Base-by-base conservation (phyloP, 2,329 filamentous ascomycete species). In the Talaromyces amestolkiae region DNA sequence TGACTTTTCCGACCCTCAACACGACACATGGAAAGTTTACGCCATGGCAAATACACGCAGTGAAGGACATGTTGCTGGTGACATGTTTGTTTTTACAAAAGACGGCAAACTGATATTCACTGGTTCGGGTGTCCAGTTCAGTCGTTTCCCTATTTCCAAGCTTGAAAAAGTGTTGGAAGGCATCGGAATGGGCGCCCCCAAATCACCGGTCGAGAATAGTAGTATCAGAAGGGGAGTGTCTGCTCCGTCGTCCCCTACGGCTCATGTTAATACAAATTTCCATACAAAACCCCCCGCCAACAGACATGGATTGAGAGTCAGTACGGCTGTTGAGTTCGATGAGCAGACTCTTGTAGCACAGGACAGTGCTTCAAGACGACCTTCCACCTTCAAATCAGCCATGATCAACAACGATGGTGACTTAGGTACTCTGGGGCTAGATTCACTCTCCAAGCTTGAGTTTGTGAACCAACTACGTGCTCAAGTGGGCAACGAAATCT, bases 11-110 rank as follows among this genome's bases (percentile, higher is more conserved):
- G 45, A 54, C 35, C 24, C 54, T 5, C 43, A 54, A 22, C 35
- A 51, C n/a, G 60, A 56, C 60, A 53, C 45, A 6, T 65, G 64
- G 64, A 65, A 59, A 9, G 58, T 62, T 1, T 65, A 65, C 45
- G 64, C 64, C 22, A 51, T 58, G 64, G 49, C 58, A 1, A 65
- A 53, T 17, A 43, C 58, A 11, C 37, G 58, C 22, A 62, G 33
- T 27, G 59, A 62, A 49, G 37, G 37, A 8, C 47, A 65, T 49
- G 64, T 62, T 24, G 59, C 53, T 31, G 64, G 64, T 33, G 64
- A 65, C 22, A 65, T 65, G 58, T 65, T 62, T 24, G 64, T 62
- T n/a, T 62, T 65, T 9, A 65, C 64, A 2, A 56, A 61, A 19
- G 64, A 61, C 5, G 63, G 63, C 1, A 64, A 60, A 33, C 24